phyloP scores from a whole-genome alignment of 352 stramenopile genomes.

The Lagenidium sp. region DNA sequence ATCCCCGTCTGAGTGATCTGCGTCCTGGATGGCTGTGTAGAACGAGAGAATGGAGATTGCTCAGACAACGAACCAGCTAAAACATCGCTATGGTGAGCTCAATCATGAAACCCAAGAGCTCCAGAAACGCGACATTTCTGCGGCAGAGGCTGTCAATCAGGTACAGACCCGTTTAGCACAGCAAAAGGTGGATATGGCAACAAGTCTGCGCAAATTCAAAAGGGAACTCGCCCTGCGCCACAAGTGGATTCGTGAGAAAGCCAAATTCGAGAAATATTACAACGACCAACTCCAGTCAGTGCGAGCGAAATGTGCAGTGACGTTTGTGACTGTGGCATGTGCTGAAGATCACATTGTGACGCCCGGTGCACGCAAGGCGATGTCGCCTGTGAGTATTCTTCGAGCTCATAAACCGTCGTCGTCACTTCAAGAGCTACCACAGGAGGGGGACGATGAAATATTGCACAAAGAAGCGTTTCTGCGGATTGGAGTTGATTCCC shows the following conservation, averaged over 20 bases:
- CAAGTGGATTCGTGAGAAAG: conserved; percentile 71
- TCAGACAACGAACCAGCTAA: conserved; percentile 57
- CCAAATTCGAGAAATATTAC: conserved; percentile 84
- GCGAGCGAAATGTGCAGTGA: conserved; percentile 1
- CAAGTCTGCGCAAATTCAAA: conserved; percentile 49
- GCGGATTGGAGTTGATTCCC: conserved; percentile 53
- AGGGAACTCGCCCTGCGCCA: conserved; percentile 58
- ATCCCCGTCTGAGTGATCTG: neutral
- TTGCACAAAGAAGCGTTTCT: conserved; percentile 49
- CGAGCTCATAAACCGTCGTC: no score
- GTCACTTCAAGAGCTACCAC: no score
- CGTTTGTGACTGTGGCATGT: neutral
- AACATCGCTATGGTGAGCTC: conserved; percentile 43
- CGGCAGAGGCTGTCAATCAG: conserved; percentile 62
- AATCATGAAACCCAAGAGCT: conserved; percentile 64
- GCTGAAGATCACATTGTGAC: neutral
- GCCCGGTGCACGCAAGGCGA: no score
- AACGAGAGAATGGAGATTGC: conserved; percentile 37
- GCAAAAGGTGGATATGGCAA: conserved; percentile 61
- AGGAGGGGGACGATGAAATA: conserved; percentile 21
- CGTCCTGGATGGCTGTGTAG: conserved; percentile 10
- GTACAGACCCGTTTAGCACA: conserved; percentile 52
- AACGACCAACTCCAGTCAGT: conserved; percentile 47
- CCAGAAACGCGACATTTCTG: conserved; percentile 65
- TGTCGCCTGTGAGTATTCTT: neutral